Evolutionary conservation across 495 filamentous ascomycete genomes (phyloP).

Genomic region (Neurospora discreta): DNA sequence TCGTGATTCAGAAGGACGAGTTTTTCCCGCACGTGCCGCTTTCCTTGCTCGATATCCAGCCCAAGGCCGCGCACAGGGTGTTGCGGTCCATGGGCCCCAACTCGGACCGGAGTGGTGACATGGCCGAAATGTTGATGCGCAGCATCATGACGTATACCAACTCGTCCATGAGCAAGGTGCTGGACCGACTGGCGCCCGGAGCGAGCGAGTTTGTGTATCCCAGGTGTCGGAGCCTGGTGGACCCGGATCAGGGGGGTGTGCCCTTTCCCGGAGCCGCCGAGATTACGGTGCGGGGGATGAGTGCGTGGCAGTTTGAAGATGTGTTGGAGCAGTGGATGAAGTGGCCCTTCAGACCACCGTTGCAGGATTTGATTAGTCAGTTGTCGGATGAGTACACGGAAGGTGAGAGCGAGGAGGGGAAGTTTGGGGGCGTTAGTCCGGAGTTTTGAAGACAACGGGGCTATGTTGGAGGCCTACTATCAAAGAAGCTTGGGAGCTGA

Average conservation of each 20-base stretch:
- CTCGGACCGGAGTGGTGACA: conserved; percentile 23
- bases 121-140: conserved; percentile 25
- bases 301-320: conserved; percentile 34
- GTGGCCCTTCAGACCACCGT: conserved; percentile 48
- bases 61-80: conserved; percentile 23
- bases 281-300: conserved; percentile 31
- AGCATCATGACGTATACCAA: conserved; percentile 8
- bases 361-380: conserved; percentile 28
- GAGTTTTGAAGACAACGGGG: background rate
- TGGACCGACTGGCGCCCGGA: conserved; percentile 27
- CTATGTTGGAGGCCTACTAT: background rate
- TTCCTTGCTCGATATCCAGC: conserved; percentile 36
- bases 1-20: conserved; percentile 41
- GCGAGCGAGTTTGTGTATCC: conserved; percentile 29
- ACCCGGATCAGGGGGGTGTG: conserved; percentile 30
- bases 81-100: conserved; percentile 25
- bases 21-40: conserved; percentile 40
- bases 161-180: conserved; percentile 9
- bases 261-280: conserved; percentile 15
- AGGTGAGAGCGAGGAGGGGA: background rate
- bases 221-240: conserved; percentile 27
- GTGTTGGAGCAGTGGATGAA: conserved; percentile 40
- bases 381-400: conserved; percentile 18
- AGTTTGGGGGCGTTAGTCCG: background rate
- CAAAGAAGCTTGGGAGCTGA: background rate